phyloP scores from a whole-genome alignment of 2,329 filamentous ascomycete genomes.

The Pestalotiopsis sp. region DNA sequence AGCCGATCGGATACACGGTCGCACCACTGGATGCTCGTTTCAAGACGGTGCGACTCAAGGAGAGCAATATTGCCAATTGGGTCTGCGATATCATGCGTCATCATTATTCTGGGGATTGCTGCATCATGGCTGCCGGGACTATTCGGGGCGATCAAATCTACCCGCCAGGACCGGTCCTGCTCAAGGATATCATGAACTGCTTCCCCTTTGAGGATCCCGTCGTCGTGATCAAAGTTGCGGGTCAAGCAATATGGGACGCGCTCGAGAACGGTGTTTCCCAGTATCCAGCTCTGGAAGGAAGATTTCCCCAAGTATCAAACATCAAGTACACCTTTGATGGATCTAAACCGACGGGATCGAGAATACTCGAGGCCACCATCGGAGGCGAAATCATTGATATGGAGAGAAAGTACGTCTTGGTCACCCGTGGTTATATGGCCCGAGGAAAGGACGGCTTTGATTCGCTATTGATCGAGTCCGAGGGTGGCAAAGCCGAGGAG shows the following conservation, averaged over 20 bases:
- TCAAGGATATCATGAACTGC: constrained; percentile 85
- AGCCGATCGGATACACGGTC: constrained; percentile 81
- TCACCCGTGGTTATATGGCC: constrained; percentile 87
- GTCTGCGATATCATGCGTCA: constrained; percentile 89
- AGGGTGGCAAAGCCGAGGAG: constrained; percentile 77
- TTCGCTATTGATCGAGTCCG: constrained; percentile 72
- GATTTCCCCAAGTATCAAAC: constrained; percentile 86
- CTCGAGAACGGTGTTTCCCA: constrained; percentile 81
- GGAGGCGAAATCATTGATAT: constrained; percentile 63
- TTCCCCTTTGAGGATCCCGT: constrained; percentile 94
- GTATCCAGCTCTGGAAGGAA: constrained; percentile 81
- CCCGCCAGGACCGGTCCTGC: constrained; percentile 72
- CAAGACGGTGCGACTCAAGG: constrained; percentile 73
- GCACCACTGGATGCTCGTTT: constrained; percentile 85
- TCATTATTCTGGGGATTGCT: constrained; percentile 80
- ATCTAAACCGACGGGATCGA: constrained; percentile 57
- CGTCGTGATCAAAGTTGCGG: constrained; percentile 73
- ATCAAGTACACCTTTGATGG: constrained; percentile 77
- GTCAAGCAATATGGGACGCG: constrained; percentile 74
- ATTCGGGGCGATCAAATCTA: constrained; percentile 90
- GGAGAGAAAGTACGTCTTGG: constrained; percentile 69
- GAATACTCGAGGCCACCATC: constrained; percentile 66
- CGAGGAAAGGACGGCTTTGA: constrained; percentile 85
- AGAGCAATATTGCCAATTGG: constrained; percentile 89
- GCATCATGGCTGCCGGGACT: constrained; percentile 82